Evolutionary conservation across 2,329 filamentous ascomycete species (phyloP).

Genomic region (Myriosclerotinia duriaeana): DNA sequence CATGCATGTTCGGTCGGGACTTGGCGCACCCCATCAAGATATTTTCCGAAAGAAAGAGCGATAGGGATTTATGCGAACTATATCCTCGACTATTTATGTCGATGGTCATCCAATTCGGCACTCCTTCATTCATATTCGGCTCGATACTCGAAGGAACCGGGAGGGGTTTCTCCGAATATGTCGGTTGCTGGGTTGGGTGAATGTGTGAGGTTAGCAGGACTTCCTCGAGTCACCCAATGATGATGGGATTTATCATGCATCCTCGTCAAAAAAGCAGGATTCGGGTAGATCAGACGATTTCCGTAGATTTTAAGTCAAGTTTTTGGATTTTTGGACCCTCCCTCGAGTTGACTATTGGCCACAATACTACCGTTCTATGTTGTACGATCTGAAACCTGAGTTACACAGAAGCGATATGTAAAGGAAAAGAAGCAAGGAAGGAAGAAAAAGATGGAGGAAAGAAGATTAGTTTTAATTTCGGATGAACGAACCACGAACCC

Average conservation of each 20-base stretch:
- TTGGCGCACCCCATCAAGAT: not conserved
- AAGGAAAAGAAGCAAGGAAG: conserved; percentile 15
- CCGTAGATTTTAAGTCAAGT: not conserved
- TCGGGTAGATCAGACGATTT: conserved; percentile 24
- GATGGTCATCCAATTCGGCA: not conserved
- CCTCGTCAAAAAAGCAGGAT: conserved; percentile 3
- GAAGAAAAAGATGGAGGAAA: not conserved
- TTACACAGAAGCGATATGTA: conserved; percentile 2
- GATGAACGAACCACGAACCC: not conserved
- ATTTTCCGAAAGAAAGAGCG: not conserved
- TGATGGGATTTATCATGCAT: not conserved
- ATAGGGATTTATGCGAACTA: not conserved
- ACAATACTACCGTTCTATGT: not conserved
- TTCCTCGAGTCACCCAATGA: not conserved
- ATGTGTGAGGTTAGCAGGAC: not conserved
- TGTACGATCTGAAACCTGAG: conserved; percentile 15
- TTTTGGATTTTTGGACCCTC: too few species aligned
- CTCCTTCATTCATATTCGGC: not conserved
- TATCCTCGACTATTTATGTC: not conserved
- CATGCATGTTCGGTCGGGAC: conserved; percentile 4
- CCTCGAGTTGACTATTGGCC: conserved; percentile 8
- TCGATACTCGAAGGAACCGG: not conserved
- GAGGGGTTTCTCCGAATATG: not conserved
- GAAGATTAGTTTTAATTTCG: not conserved
- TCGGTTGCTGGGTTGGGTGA: not conserved